Percentiles rank a stretch among this genome's conserved stretches.
These are phyloP conservation scores for Mycena polygramma DNA, from an alignment of 768 basidiomycete species.

Conservation along the genomic window DNA sequence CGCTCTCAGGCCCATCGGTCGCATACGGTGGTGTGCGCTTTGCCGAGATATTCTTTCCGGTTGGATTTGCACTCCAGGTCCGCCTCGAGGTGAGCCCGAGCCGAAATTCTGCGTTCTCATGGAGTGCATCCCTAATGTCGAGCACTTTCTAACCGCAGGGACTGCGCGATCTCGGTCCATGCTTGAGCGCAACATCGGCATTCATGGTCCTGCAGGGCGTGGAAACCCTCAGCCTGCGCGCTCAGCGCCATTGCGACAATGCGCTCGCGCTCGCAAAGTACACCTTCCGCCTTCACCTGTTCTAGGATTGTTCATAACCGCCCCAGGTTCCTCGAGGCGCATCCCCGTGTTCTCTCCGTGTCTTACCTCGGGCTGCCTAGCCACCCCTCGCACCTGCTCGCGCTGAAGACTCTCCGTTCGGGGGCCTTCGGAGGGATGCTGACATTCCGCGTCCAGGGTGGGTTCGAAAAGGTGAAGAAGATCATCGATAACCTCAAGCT, in stretches of 20 bases:
- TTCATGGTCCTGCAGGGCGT: constrained; percentile 30
- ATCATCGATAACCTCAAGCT: constrained; percentile 56
- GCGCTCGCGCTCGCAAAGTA: constrained; percentile 51
- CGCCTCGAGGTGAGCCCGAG: neutral
- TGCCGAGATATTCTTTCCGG: neutral
- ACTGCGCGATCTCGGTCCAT: constrained; percentile 26
- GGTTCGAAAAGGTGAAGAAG: constrained; percentile 35
- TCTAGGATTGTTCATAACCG: neutral
- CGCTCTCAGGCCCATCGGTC: neutral
- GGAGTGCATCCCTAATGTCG: neutral
- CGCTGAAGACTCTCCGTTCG: constrained; percentile 42
- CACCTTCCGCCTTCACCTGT: neutral
- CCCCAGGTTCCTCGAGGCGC: constrained; percentile 45
- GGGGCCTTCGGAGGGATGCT: constrained; percentile 49
- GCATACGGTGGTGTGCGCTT: neutral
- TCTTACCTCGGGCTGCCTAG: constrained; percentile 49
- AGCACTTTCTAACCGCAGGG: neutral
- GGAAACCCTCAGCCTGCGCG: constrained; percentile 70
- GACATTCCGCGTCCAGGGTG: constrained; percentile 49
- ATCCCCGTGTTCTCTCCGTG: constrained; percentile 49
- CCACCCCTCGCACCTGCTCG: constrained; percentile 48
- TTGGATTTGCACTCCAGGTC: neutral
- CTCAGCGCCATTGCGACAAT: constrained; percentile 68
- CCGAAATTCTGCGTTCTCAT: no score
- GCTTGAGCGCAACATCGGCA: constrained; percentile 55